Conservation (phyloP, 2,329 filamentous ascomycete species). For the Ophiosphaerella korrae region DNA sequence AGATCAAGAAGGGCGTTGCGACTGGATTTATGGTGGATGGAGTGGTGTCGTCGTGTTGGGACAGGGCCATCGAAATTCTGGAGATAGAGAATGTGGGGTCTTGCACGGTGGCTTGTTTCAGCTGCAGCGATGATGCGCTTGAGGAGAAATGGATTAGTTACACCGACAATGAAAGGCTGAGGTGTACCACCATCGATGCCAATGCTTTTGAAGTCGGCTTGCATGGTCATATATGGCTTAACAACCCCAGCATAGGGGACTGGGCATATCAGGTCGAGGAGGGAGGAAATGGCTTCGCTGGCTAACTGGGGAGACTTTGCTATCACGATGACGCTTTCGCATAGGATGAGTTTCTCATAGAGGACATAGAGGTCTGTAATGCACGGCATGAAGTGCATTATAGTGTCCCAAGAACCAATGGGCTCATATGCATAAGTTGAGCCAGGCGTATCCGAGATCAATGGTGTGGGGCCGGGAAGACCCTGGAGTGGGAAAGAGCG, state of each 20-base stretch:
- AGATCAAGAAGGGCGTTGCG: conserved; percentile 46
- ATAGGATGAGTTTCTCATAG: conserved; percentile 49
- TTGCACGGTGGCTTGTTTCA: conserved; percentile 38
- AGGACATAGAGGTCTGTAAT: conserved; percentile 49
- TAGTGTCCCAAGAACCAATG: conserved; percentile 45
- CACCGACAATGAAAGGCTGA: conserved; percentile 46
- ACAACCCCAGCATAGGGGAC: conserved; percentile 48
- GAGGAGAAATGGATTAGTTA: conserved; percentile 50
- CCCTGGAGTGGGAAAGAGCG: conserved; percentile 49
- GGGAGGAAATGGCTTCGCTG: conserved; percentile 47
- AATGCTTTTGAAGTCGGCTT: conserved; percentile 48
- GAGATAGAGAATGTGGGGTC: conserved; percentile 48
- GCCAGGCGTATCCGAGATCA: conserved; percentile 35
- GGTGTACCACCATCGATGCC: conserved; percentile 48
- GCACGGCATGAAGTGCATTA: conserved; percentile 48
- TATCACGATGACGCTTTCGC: conserved; percentile 48
- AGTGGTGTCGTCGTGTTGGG: conserved; percentile 44
- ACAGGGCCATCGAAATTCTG: conserved; percentile 44
- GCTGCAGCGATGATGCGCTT: conserved; percentile 45
- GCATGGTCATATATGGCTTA: conserved; percentile 52
- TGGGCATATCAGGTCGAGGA: conserved; percentile 48
- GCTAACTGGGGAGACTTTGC: conserved; percentile 50
- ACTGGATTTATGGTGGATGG: conserved; percentile 43
- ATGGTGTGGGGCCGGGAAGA: conserved; percentile 34
- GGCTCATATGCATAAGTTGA: conserved; percentile 50